Conservation (phyloP, 495 filamentous ascomycete species). For the Hypoxylon fuscum region DNA sequence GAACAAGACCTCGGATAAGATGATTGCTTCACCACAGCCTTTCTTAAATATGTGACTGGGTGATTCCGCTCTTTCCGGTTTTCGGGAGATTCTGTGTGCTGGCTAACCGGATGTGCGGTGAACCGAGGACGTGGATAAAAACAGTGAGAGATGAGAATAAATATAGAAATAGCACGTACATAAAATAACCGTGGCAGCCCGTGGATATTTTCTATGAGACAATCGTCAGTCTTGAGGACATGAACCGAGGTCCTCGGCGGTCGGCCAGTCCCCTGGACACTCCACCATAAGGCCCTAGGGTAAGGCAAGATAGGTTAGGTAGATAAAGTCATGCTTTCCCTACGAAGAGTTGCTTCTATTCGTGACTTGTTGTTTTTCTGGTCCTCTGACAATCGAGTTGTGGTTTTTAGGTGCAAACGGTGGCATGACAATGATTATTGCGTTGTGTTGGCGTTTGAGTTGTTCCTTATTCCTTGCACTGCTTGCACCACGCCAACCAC, state of each 20-base stretch:
- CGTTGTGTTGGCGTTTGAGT: background rate
- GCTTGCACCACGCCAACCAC: background rate
- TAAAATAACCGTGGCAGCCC: no score
- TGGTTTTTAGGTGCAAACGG: background rate
- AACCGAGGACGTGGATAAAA: background rate
- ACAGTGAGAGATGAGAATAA: no score
- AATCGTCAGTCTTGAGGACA: background rate
- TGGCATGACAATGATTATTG: background rate
- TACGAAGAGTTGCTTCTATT: no score
- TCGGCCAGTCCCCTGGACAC: background rate
- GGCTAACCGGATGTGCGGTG: background rate
- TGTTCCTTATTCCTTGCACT: background rate
- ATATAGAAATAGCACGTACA: background rate
- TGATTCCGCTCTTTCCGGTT: background rate
- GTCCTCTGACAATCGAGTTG: no score
- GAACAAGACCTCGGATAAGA: no score
- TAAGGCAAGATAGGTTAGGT: no score
- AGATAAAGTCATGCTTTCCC: no score
- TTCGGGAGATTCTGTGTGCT: no score
- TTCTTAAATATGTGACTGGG: no score
- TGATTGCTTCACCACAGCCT: no score
- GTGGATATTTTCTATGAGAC: background rate
- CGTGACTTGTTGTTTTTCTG: no score
- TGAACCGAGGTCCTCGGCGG: background rate
- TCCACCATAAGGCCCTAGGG: no score